Conservation (phyloP, 805 yeast genomes). For the Cyberlindnera amylophila region DNA sequence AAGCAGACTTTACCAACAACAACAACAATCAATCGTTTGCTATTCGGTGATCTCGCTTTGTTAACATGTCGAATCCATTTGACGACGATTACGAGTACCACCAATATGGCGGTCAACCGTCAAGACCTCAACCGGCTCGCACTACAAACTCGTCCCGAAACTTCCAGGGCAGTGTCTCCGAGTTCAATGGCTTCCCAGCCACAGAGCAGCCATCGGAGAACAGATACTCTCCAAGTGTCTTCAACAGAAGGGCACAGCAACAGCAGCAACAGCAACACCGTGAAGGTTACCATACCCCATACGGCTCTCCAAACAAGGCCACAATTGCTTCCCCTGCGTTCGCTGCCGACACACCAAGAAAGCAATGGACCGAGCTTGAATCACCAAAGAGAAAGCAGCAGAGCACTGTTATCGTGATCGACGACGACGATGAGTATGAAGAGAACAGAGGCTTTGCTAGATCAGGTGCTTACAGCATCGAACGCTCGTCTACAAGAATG, state of each 20-base stretch:
- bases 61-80: constrained; percentile 29
- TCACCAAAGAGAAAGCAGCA: constrained; percentile 63
- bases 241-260: constrained; percentile 32
- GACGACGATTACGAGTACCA: constrained; percentile 25
- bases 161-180: constrained; percentile 11
- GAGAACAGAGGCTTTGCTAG: constrained; percentile 16
- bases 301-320: constrained; percentile 32
- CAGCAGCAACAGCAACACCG: constrained; percentile 6
- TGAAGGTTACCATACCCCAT: constrained; percentile 25
- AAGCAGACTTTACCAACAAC: neutral
- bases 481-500: constrained; percentile 37
- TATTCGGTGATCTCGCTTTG: too few species aligned
- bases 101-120: constrained; percentile 7
- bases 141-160: constrained; percentile 23
- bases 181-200: constrained; percentile 18
- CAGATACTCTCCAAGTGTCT: constrained; percentile 43
- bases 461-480: constrained; percentile 14
- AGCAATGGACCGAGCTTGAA: constrained; percentile 63
- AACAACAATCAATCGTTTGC: too few species aligned
- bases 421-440: constrained; percentile 37
- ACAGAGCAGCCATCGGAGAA: constrained; percentile 6
- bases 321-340: constrained; percentile 18
- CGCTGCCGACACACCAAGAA: constrained; percentile 52
- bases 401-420: constrained; percentile 45
- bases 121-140: constrained; percentile 24